Evolutionary conservation across 2,329 filamentous ascomycete genomes (phyloP).

Genomic region (Aspergillus felis): DNA sequence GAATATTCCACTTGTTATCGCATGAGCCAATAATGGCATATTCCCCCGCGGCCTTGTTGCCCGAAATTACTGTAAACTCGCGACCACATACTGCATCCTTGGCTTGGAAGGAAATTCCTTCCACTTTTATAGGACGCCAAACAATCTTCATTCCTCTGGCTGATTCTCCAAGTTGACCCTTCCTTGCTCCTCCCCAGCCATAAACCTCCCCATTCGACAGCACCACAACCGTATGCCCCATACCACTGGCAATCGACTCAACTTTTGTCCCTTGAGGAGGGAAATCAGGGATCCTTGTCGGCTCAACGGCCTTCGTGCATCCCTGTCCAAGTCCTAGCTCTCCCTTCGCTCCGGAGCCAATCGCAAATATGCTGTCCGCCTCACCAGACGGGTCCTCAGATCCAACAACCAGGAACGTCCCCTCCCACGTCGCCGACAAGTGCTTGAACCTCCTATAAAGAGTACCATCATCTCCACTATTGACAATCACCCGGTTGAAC

Average conservation of each 20-base stretch:
- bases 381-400: slow-evolving; percentile 37
- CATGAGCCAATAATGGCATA: slow-evolving; percentile 65
- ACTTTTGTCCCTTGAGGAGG: slow-evolving; percentile 59
- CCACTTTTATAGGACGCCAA: slow-evolving; percentile 60
- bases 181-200: slow-evolving; percentile 84
- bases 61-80: slow-evolving; percentile 76
- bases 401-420: slow-evolving; percentile 57
- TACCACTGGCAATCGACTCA: slow-evolving; percentile 64
- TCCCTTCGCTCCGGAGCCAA: slow-evolving; percentile 66
- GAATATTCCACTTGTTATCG: slow-evolving; percentile 63
- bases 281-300: slow-evolving; percentile 56
- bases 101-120: slow-evolving; percentile 58
- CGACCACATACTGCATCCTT: slow-evolving; percentile 70
- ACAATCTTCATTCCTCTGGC: slow-evolving; percentile 46
- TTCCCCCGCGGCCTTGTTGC: slow-evolving; percentile 51
- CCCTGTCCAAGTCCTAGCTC: slow-evolving; percentile 62
- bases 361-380: slow-evolving; percentile 52
- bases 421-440: slow-evolving; percentile 75
- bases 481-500: slow-evolving; percentile 27
- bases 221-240: slow-evolving; percentile 73
- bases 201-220: slow-evolving; percentile 72
- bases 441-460: slow-evolving; percentile 35
- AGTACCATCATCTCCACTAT: slow-evolving; percentile 3
- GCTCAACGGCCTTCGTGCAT: slow-evolving; percentile 27
- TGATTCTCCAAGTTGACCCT: slow-evolving; percentile 72